A percentile compares a stretch with the other conserved stretches of the same genome.
Conservation (phyloP, 768 basidiomycete species). For the Rhizopogon roseolus region DNA sequence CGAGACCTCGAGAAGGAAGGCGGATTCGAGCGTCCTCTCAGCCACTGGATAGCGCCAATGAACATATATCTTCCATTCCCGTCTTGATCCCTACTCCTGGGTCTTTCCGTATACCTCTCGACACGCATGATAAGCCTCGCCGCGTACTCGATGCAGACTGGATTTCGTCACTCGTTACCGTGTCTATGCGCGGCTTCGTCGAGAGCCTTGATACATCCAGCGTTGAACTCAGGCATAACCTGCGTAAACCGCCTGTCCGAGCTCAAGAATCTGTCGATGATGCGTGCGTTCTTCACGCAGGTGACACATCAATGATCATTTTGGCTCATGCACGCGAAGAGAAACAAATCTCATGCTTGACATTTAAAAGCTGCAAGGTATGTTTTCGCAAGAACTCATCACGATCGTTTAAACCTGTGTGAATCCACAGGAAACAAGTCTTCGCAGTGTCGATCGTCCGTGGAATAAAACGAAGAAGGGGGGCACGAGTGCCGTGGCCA, state of each 20-base stretch:
- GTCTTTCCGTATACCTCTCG: conserved; percentile 14
- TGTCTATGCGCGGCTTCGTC: conserved; percentile 37
- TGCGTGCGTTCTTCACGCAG: conserved; percentile 31
- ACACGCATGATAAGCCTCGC: conserved; percentile 35
- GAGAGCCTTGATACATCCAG: conserved; percentile 21
- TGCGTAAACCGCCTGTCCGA: conserved; percentile 17
- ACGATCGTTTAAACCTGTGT: not conserved
- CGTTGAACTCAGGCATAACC: conserved; percentile 11
- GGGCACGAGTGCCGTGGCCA: conserved; percentile 39
- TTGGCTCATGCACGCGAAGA: conserved; percentile 36
- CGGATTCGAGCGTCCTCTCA: not conserved
- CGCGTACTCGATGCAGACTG: conserved; percentile 24
- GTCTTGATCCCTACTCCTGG: not conserved
- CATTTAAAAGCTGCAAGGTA: not conserved
- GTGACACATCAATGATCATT: conserved; percentile 22
- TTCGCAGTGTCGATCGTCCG: conserved; percentile 18
- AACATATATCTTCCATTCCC: not conserved
- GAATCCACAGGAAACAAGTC: not conserved
- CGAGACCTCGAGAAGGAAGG: not conserved
- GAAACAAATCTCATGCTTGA: conserved; percentile 26
- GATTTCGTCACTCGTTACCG: conserved; percentile 16
- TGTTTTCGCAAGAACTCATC: not conserved
- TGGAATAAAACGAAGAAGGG: conserved; percentile 31
- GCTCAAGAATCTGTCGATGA: conserved; percentile 36
- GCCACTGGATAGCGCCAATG: too few relatives aligned